Evolutionary conservation across 768 basidiomycete species (phyloP).

Genomic region (Lepiota venenata): DNA sequence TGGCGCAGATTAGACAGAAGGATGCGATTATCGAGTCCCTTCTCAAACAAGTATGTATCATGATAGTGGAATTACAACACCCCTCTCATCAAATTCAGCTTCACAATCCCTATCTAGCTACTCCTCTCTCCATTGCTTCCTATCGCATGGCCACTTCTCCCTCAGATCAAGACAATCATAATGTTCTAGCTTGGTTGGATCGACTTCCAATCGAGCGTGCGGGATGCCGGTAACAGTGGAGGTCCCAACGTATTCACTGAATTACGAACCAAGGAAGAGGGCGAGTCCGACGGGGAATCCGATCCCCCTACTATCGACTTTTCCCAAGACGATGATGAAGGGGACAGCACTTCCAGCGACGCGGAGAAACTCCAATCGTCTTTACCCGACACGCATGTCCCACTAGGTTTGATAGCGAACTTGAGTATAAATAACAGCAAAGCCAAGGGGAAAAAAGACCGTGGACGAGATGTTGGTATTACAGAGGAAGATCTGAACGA

Average conservation of each 20-base stretch:
- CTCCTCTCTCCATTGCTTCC: conserved; percentile 74
- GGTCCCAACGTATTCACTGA: conserved; percentile 45
- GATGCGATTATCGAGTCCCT: conserved; percentile 83
- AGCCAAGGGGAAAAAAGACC: conserved; percentile 37
- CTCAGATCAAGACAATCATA: conserved; percentile 64
- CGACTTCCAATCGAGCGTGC: conserved; percentile 60
- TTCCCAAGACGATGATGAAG: conserved; percentile 25
- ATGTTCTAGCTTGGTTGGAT: conserved; percentile 75
- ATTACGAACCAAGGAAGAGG: conserved; percentile 32
- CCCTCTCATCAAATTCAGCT: conserved; percentile 38
- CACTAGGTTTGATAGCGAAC: conserved; percentile 72
- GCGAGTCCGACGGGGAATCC: conserved; percentile 40
- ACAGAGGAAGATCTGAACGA: conserved; percentile 51
- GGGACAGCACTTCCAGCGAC: conserved; percentile 31
- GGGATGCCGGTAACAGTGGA: conserved; percentile 39
- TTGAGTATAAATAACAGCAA: conserved; percentile 57
- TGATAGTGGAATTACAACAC: background rate
- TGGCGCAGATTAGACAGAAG: conserved; percentile 85
- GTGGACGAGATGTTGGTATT: conserved; percentile 28
- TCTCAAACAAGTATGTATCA: conserved; percentile 64
- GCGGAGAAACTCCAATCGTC: conserved; percentile 45
- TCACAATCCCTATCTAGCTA: conserved; percentile 79
- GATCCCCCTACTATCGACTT: conserved; percentile 22
- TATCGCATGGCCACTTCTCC: conserved; percentile 78
- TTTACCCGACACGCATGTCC: conserved; percentile 69